Conservation (phyloP, 345 rosid genomes). For the Lenwebbia sp. region DNA sequence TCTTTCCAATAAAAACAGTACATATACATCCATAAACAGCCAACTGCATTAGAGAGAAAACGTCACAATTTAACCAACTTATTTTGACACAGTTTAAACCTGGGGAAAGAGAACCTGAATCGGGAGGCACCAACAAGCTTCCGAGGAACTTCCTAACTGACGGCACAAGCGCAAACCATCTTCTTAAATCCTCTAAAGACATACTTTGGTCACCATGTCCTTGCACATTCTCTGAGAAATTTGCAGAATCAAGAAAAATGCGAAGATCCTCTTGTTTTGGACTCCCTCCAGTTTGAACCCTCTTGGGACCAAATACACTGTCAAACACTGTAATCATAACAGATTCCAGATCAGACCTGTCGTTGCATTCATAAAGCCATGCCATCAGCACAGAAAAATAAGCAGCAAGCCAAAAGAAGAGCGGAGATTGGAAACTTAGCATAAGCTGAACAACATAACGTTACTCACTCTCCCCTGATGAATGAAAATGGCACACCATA, state of each 20-base stretch:
- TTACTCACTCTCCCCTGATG: background rate
- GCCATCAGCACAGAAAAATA: constrained; percentile 3
- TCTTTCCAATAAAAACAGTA: background rate
- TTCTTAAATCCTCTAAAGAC: constrained; percentile 74
- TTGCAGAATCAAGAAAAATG: constrained; percentile 48
- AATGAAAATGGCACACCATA: background rate
- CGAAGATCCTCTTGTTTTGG: constrained; percentile 25
- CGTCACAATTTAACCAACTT: background rate
- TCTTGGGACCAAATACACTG: constrained; percentile 27
- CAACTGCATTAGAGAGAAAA: background rate
- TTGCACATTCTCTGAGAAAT: constrained; percentile 35
- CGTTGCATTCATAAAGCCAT: constrained; percentile 1
- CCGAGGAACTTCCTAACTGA: constrained; percentile 75
- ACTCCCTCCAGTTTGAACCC: constrained; percentile 23
- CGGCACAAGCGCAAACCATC: constrained; percentile 59
- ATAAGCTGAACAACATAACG: background rate
- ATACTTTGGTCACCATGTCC: constrained; percentile 31
- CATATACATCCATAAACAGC: background rate
- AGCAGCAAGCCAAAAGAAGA: background rate
- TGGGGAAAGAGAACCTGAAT: constrained; percentile 38
- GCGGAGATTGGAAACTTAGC: background rate
- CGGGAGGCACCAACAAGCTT: constrained; percentile 53
- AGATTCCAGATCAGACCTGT: constrained; percentile 72
- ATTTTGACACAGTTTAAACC: background rate
- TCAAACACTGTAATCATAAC: constrained; percentile 32